Evolutionary conservation across 179 eudicot genomes (phyloP).

Genomic region (Carnegiea gigantea): DNA sequence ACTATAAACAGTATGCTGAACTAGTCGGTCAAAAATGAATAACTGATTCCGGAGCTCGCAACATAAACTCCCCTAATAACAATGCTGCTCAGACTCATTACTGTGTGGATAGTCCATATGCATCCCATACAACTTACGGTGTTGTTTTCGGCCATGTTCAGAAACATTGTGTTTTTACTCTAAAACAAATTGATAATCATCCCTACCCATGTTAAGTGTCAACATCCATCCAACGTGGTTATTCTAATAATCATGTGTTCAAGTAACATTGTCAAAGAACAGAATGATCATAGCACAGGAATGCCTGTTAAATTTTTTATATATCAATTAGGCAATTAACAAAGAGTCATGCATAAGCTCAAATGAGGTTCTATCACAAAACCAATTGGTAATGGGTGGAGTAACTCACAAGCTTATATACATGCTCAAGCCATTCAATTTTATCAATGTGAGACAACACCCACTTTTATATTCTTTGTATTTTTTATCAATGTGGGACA

Average conservation of each 20-base stretch:
- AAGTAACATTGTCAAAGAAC: background rate
- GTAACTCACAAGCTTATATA: no score
- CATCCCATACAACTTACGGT: background rate
- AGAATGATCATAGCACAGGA: background rate
- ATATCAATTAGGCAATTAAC: no score
- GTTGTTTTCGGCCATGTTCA: background rate
- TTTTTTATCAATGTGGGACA: no score
- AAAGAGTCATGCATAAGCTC: no score
- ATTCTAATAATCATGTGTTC: background rate
- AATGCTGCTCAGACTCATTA: background rate
- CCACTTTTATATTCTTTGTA: no score
- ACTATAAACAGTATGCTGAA: background rate
- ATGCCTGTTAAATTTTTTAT: no score
- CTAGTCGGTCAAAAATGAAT: background rate
- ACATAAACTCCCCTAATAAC: background rate
- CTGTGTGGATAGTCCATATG: background rate
- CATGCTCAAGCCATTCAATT: no score
- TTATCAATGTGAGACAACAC: no score
- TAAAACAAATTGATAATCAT: background rate
- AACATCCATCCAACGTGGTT: background rate
- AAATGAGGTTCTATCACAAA: no score
- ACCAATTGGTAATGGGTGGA: no score
- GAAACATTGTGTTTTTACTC: constrained; percentile 1
- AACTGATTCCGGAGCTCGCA: background rate
- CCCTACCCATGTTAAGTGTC: background rate